Evolutionary conservation across 2,329 filamentous ascomycete species (phyloP).

Genomic region (Chrysoporthe austroafricana): DNA sequence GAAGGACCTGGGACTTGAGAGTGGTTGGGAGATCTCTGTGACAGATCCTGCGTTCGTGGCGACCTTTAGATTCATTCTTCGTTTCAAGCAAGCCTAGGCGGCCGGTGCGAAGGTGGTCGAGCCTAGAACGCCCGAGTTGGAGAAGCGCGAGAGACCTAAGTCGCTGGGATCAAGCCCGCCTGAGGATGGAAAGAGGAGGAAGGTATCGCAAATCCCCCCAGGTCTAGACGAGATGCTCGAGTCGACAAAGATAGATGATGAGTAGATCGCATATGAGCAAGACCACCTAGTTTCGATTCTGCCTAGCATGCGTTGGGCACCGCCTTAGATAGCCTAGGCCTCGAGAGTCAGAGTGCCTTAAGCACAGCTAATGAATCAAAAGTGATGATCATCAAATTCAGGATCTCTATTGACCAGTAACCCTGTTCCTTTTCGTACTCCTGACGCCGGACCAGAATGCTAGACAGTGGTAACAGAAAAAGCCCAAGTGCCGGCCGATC

Average conservation of each 20-base stretch:
- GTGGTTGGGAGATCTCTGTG: constrained; percentile 89
- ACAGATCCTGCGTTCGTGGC: constrained; percentile 88
- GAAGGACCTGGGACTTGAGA: constrained; percentile 68
- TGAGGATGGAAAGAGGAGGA: constrained; percentile 15
- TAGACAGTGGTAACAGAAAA: constrained; percentile 18
- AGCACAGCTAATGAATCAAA: constrained; percentile 12
- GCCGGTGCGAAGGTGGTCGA: constrained; percentile 9
- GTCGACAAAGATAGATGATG: background rate
- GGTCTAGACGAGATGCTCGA: background rate
- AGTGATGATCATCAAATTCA: constrained; percentile 22
- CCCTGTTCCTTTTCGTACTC: constrained; percentile 26
- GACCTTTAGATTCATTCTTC: constrained; percentile 61
- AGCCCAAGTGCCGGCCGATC: constrained; percentile 7
- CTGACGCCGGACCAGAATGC: constrained; percentile 28
- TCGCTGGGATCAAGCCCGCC: background rate
- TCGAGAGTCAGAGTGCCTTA: background rate
- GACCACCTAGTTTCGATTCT: background rate
- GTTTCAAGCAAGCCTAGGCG: constrained; percentile 43
- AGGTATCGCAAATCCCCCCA: background rate
- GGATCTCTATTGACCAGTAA: constrained; percentile 18
- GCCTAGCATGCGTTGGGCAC: background rate
- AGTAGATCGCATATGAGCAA: background rate
- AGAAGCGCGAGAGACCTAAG: constrained; percentile 6
- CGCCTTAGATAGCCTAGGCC: background rate
- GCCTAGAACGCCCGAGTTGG: background rate